Evolutionary conservation across 2,329 filamentous ascomycete genomes (phyloP).

Genomic region (Knufia petricola): DNA sequence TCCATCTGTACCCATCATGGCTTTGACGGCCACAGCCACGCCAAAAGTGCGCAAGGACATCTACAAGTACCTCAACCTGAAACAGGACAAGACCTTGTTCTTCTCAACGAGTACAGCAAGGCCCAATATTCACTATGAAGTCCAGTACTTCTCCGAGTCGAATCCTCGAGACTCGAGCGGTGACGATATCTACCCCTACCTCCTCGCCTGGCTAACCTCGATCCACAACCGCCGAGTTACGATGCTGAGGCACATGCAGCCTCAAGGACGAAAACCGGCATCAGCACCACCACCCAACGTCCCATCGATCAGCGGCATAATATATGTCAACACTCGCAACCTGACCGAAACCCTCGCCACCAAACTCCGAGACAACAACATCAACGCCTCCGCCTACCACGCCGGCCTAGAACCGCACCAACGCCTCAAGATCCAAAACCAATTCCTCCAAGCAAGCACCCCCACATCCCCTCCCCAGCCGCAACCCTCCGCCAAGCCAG

Average conservation of each 20-base stretch:
- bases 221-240: constrained; percentile 60
- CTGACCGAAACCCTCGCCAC: constrained; percentile 33
- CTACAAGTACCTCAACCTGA: constrained; percentile 61
- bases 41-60: constrained; percentile 72
- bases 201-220: constrained; percentile 65
- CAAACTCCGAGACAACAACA: constrained; percentile 26
- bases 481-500: neutral
- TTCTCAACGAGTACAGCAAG: constrained; percentile 80
- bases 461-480: constrained; percentile 2
- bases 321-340: constrained; percentile 37
- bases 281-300: constrained; percentile 23
- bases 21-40: constrained; percentile 85
- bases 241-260: constrained; percentile 36
- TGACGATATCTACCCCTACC: constrained; percentile 61
- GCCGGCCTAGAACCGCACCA: constrained; percentile 61
- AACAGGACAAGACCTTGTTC: constrained; percentile 43
- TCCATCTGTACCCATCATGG: constrained; percentile 81
- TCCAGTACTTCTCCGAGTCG: constrained; percentile 49
- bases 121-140: constrained; percentile 81
- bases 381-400: constrained; percentile 39
- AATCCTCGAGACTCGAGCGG: constrained; percentile 52
- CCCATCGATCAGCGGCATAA: constrained; percentile 32
- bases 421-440: constrained; percentile 47
- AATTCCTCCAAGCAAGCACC: constrained; percentile 18
- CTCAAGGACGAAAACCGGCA: constrained; percentile 19